Base-by-base conservation (phyloP, 768 basidiomycete genomes). In the Leccinum disarticulatum region DNA sequence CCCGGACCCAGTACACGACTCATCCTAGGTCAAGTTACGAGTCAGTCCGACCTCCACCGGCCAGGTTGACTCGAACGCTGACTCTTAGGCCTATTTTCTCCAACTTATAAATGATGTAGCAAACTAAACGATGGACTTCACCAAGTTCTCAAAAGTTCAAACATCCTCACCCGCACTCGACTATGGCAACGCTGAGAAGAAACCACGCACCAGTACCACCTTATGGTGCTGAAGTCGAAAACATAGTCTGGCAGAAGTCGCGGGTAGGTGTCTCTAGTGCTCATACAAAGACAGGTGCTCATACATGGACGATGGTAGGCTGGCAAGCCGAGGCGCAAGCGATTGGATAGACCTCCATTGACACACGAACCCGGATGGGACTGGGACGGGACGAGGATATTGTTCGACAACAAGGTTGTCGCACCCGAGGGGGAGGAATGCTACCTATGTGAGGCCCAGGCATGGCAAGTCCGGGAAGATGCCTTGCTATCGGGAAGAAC, bases 101-200 rank as follows among this genome's bases (percentile, higher is more conserved):
- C 31, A 52, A 3, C 51, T n/a, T 68, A 65, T 69, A 68, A 66
- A 41, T 10, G 59, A 51, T 52, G 30, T 48, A 27, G 14, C 17
- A 13, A 51, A 15, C 5, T 43, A 11, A 43, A 19, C n/a, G n/a
- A 43, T 43, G 43, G 3, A 19, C 43, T n/a, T 43, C 43, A 49
- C 11, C 48, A 22, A 50, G 17, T 31, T 51, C 2, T 28, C 58
- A 54, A 50, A 31, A 25, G 5, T 15, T 43, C 58, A 54, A 50
- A 25, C 4, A n/a, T 51, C 47, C 10, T 41, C 52, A 52, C 13
- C 36, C 10, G 36, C 17, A 13, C 25, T 49, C 25, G 35, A 14
- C 4, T 19, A 69, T 69, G 68, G 61, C 66, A n/a, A 70, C 68
- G 1, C 59, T 62, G 4, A 67, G 8, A n/a, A 65, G 66, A 50